Evolutionary conservation across 2,329 filamentous ascomycete species (phyloP), one percentile per base, ranked within the genome.

Genomic region (Aspergillus uvarum): DNA sequence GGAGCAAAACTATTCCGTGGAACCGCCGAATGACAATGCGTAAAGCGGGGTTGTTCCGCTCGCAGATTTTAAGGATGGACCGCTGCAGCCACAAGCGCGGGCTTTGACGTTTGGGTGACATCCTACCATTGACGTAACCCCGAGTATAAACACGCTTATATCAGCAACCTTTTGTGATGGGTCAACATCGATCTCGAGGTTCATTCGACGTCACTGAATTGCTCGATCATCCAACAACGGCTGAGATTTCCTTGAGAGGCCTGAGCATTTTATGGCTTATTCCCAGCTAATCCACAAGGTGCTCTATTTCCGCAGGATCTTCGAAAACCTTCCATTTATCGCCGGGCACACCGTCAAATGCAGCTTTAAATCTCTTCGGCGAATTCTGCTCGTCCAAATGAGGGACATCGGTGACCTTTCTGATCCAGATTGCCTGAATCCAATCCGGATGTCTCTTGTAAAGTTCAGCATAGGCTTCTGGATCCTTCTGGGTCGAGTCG

Each of bases 401-500:
- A 0, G 88, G 86, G 24, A 95, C 85, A 63, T 93, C 89, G 2
- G 83, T 87, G 0, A 95, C 92, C 71, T 91, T 94, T 56, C 93
- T 86, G 68, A 97, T 96, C 64, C 91, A 89, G 51, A 98, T 95
- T 12, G 90, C 84, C 62, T 86, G 85, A 62, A 97, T 85, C 91
- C 92, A 97, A 6, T 83, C 85, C 0, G 88, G 87, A 63, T 87
- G 85, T 52, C 83, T 82, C 55, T 87, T 74, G 63, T 83, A 92
- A 76, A 91, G 87, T 66, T 93, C 88, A 29, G 88, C 93, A 71
- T 97, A 98, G 0, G 91, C 86, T 73, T 98, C 94, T 0, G 94
- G 93, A 68, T 98, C 94, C 26, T 86, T 89, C 76, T 97, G 94
- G 0, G 93, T 97, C 44, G 89, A 94, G 76, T 98, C 94, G 0